Percentiles rank a stretch among this genome's conserved stretches.
phyloP scores from a whole-genome alignment of 176 grass and related monocot genomes.

The Paspalum vaginatum region DNA sequence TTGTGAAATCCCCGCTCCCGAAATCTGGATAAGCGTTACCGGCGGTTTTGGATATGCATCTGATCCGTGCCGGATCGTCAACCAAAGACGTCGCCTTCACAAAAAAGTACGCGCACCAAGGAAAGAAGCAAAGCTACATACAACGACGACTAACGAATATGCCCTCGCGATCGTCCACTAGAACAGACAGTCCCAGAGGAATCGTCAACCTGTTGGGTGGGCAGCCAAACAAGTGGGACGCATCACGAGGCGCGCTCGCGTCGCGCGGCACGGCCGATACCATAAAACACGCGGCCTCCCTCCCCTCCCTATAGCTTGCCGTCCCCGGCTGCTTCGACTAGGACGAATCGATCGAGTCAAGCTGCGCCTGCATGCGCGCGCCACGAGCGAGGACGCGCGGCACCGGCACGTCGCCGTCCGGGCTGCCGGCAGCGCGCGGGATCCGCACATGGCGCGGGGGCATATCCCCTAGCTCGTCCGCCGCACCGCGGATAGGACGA shows the following conservation, averaged over 20 bases:
- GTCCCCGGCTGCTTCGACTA: not conserved
- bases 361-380: not conserved
- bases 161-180: not conserved
- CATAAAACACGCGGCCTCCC: not conserved
- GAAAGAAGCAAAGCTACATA: not conserved
- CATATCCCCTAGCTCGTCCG: not conserved
- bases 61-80: not conserved
- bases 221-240: not conserved
- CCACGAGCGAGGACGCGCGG: not conserved
- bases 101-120: not conserved
- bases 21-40: too few species aligned
- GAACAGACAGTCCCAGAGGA: not conserved
- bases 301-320: slow-evolving; percentile 1
- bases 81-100: not conserved
- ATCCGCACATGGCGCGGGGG: not conserved
- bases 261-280: too few species aligned
- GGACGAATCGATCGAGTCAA: not conserved
- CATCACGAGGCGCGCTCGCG: slow-evolving; percentile 4
- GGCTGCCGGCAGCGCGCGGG: not conserved
- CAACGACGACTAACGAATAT: slow-evolving; percentile 31
- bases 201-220: not conserved
- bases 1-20: too few species aligned
- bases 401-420: not conserved
- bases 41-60: too few species aligned
- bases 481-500: too few species aligned